Conservation (phyloP, 306 rosid genomes). For the Hylodesmum podocarpum region DNA sequence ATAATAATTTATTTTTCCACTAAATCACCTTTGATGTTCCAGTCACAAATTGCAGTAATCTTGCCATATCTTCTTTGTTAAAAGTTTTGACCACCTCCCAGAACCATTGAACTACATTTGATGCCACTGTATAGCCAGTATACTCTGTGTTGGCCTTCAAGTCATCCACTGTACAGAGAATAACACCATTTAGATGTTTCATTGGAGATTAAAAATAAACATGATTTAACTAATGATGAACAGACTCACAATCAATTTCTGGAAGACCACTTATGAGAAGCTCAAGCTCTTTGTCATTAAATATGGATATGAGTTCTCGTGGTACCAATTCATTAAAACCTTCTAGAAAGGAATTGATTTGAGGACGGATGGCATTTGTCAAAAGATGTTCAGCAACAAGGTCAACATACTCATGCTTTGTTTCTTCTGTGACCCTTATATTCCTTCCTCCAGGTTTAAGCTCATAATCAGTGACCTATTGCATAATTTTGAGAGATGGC, state of each 20-base stretch:
- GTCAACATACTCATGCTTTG: conserved; percentile 97
- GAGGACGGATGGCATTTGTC: conserved; percentile 97
- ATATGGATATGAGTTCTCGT: conserved; percentile 78
- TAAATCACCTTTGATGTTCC: conserved; percentile 93
- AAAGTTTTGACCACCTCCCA: conserved; percentile 94
- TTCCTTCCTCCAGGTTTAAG: conserved; percentile 99
- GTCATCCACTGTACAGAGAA: conserved; percentile 83
- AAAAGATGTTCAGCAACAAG: conserved; percentile 94
- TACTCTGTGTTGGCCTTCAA: conserved; percentile 88
- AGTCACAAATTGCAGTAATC: conserved; percentile 96
- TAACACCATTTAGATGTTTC: conserved; percentile 31
- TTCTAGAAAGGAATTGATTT: conserved; percentile 79
- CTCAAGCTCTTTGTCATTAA: conserved; percentile 97
- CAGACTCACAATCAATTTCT: conserved; percentile 90
- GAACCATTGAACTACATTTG: conserved; percentile 92
- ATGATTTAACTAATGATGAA: background rate
- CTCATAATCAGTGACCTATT: conserved; percentile 96
- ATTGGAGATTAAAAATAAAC: conserved; percentile 13
- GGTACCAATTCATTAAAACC: conserved; percentile 90
- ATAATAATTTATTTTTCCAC: conserved; percentile 12
- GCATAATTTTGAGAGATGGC: conserved; percentile 19
- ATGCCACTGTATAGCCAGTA: conserved; percentile 90
- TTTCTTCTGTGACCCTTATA: conserved; percentile 95
- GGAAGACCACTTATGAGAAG: conserved; percentile 99
- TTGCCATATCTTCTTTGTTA: conserved; percentile 98